Conservation (phyloP, 371 early-diverging fungal genomes). For the Mucor indicus region DNA sequence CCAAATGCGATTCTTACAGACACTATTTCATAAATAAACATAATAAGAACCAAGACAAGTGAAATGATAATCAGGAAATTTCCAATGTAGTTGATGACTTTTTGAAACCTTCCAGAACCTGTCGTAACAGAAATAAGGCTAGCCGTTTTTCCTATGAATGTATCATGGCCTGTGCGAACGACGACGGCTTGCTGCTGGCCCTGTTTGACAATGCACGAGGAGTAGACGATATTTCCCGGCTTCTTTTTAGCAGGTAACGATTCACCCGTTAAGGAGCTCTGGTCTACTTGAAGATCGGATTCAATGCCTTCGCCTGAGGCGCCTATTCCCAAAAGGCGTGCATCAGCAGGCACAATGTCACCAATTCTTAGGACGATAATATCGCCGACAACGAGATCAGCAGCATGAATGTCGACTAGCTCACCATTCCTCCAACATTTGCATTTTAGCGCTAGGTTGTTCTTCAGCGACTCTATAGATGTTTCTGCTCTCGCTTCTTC, state of each 20-base stretch:
- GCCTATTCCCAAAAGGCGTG: constrained; percentile 77
- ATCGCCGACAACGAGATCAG: constrained; percentile 83
- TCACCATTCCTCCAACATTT: constrained; percentile 76
- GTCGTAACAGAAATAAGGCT: constrained; percentile 81
- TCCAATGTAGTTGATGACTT: constrained; percentile 81
- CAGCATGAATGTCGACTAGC: constrained; percentile 75
- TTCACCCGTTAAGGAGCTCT: constrained; percentile 94
- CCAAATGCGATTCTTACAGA: constrained; percentile 32
- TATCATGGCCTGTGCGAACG: constrained; percentile 80
- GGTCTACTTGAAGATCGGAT: constrained; percentile 83
- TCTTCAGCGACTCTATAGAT: constrained; percentile 83
- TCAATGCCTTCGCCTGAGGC: constrained; percentile 76
- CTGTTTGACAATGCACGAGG: constrained; percentile 81
- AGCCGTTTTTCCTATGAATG: constrained; percentile 91
- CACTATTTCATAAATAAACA: constrained; percentile 69
- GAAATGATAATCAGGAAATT: constrained; percentile 78
- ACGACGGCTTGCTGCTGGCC: constrained; percentile 86
- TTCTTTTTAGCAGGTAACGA: constrained; percentile 83
- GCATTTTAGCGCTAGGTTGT: constrained; percentile 81
- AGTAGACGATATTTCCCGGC: constrained; percentile 77
- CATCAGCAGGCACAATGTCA: constrained; percentile 94
- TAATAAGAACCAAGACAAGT: constrained; percentile 70
- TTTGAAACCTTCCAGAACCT: constrained; percentile 85
- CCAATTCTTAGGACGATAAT: constrained; percentile 86
- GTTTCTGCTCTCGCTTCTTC: constrained; percentile 89